phyloP scores from a whole-genome alignment of 129 eudicot genomes.

The Mikania micrantha region DNA sequence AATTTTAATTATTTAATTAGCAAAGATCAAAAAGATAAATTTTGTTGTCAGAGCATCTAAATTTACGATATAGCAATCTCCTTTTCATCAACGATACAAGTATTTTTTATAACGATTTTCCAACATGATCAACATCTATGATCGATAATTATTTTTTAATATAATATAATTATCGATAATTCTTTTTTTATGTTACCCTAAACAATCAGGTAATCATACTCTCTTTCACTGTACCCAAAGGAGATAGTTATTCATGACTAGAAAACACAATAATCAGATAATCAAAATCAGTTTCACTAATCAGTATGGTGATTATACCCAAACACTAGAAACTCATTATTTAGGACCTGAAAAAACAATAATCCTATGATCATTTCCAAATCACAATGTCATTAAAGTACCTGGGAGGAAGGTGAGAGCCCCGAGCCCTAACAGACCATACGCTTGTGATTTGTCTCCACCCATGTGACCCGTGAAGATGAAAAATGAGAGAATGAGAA shows the following conservation, averaged over 20 bases:
- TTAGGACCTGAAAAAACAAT: neutral
- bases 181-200: too few species aligned
- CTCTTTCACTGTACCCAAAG: neutral
- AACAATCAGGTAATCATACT: neutral
- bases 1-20: neutral
- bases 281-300: neutral
- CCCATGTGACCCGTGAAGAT: constrained; percentile 91
- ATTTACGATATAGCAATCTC: neutral
- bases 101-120: too few species aligned
- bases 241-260: neutral
- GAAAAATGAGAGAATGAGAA: constrained; percentile 66
- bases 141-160: too few species aligned
- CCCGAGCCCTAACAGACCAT: constrained; percentile 87
- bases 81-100: neutral
- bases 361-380: neutral
- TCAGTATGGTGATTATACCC: neutral
- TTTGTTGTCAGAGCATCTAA: neutral
- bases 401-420: constrained; percentile 84
- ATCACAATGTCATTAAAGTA: neutral
- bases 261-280: neutral
- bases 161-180: too few species aligned
- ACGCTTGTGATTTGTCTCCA: constrained; percentile 85
- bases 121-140: neutral
- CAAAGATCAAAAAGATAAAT: neutral
- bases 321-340: neutral